Conservation (phyloP, 352 stramenopile genomes). For the Pythium volutum region DNA sequence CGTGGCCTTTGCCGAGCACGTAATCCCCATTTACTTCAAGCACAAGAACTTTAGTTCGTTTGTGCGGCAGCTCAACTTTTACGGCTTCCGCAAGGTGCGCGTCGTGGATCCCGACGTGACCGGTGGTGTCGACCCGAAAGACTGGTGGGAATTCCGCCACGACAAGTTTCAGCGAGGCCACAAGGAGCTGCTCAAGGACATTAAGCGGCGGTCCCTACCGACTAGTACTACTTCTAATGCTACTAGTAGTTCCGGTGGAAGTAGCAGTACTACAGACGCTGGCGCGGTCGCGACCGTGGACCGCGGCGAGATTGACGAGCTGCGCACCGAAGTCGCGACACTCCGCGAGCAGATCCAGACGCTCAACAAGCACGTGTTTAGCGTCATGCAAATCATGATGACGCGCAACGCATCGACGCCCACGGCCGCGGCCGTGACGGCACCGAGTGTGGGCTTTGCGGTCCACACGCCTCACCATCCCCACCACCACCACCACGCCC, state of each 20-base stretch:
- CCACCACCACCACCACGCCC: too few species aligned
- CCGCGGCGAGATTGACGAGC: conserved; percentile 68
- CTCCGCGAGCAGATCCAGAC: conserved; percentile 69
- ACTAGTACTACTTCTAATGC: too few species aligned
- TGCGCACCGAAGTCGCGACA: conserved; percentile 47
- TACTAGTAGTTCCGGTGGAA: not conserved
- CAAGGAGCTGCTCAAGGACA: conserved; percentile 71
- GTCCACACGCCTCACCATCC: conserved; percentile 3
- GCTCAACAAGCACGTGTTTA: conserved; percentile 61
- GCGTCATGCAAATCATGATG: conserved; percentile 54
- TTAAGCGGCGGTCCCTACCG: conserved; percentile 47
- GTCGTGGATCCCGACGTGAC: conserved; percentile 39
- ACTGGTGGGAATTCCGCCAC: conserved; percentile 87
- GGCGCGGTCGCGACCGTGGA: conserved; percentile 32
- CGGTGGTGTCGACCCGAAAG: conserved; percentile 42
- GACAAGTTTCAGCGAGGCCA: conserved; percentile 74
- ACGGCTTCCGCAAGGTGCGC: conserved; percentile 87
- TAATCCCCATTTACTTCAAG: conserved; percentile 92
- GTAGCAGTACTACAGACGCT: not conserved
- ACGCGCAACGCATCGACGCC: conserved; percentile 15
- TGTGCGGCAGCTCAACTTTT: conserved; percentile 92
- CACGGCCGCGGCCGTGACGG: not conserved
- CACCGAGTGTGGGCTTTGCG: not conserved
- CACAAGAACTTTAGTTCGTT: conserved; percentile 92
- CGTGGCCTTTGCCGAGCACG: conserved; percentile 74